Percentiles rank a stretch among this genome's conserved stretches.
These are phyloP conservation scores for Hyphopichia pseudoburtonii DNA, from an alignment of 1,139 yeast species.

Conservation along the genomic window DNA sequence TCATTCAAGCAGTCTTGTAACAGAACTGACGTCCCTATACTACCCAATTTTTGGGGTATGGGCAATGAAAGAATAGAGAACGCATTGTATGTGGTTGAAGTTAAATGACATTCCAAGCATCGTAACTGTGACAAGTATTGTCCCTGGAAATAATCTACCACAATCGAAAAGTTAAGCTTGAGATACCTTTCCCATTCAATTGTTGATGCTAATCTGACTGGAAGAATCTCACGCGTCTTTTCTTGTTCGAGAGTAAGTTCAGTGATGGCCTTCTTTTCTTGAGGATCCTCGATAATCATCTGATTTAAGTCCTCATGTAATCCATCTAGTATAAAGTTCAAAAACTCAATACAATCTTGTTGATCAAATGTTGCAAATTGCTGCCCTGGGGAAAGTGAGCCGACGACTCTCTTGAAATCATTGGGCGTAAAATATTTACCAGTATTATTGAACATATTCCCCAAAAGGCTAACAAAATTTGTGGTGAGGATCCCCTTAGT, in stretches of 20 bases:
- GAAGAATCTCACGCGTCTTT: slow-evolving; percentile 65
- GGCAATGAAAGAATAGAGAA: slow-evolving; percentile 78
- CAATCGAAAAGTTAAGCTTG: slow-evolving; percentile 78
- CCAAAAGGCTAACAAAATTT: slow-evolving; percentile 66
- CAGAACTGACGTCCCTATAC: slow-evolving; percentile 27
- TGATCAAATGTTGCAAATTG: slow-evolving; percentile 76
- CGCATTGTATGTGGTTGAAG: slow-evolving; percentile 87
- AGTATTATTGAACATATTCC: slow-evolving; percentile 53
- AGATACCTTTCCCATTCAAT: slow-evolving; percentile 94
- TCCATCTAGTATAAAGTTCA: slow-evolving; percentile 80
- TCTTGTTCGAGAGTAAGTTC: slow-evolving; percentile 76
- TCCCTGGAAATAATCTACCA: slow-evolving; percentile 88
- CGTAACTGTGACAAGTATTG: slow-evolving; percentile 79
- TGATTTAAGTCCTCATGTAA: slow-evolving; percentile 87
- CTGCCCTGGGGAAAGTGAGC: slow-evolving; percentile 61
- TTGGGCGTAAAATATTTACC: slow-evolving; percentile 54
- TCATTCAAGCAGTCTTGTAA: slow-evolving; percentile 68
- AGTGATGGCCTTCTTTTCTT: slow-evolving; percentile 39
- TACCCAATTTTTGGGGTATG: slow-evolving; percentile 47
- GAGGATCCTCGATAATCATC: slow-evolving; percentile 34
- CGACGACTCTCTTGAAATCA: slow-evolving; percentile 62
- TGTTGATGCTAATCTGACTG: slow-evolving; percentile 82
- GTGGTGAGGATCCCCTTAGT: slow-evolving; percentile 80
- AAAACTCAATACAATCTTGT: slow-evolving; percentile 92
- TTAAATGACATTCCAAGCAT: slow-evolving; percentile 72